These are phyloP conservation scores for Trametes polyzona DNA, from an alignment of 1,284 basidiomycete species.

Conservation along the genomic window DNA sequence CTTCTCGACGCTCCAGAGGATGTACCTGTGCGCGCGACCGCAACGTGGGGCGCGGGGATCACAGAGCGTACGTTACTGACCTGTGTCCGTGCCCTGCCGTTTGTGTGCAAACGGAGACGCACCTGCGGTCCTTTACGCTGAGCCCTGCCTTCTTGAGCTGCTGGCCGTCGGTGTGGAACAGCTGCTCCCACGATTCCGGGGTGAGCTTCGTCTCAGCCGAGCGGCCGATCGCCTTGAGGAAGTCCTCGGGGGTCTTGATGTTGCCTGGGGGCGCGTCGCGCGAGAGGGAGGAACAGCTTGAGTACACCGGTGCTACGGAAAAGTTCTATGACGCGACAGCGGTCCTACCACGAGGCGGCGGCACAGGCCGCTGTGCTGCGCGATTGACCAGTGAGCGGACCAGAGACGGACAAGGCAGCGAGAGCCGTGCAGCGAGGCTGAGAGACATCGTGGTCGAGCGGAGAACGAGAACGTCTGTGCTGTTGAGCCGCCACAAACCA, in stretches of 20 bases:
- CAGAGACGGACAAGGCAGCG: constrained; percentile 15
- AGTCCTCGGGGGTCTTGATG: constrained; percentile 58
- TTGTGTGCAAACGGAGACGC: constrained; percentile 44
- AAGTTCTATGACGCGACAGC: constrained; percentile 6
- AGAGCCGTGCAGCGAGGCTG: constrained; percentile 17
- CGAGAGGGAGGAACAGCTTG: constrained; percentile 13
- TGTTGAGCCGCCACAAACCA: constrained; percentile 8
- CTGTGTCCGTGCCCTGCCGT: not conserved
- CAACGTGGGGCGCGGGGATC: not conserved
- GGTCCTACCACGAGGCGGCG: constrained; percentile 33
- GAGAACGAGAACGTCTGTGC: not conserved
- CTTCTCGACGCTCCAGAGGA: constrained; percentile 84
- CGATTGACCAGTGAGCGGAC: constrained; percentile 46
- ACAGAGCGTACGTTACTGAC: not conserved
- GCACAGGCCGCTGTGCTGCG: constrained; percentile 40
- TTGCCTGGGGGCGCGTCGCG: constrained; percentile 40
- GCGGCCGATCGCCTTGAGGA: constrained; percentile 76
- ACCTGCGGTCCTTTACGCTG: constrained; percentile 68
- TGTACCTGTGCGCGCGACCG: constrained; percentile 54
- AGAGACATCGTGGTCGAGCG: constrained; percentile 17
- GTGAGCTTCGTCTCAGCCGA: constrained; percentile 64
- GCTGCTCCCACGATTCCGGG: constrained; percentile 62
- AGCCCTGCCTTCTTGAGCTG: constrained; percentile 70
- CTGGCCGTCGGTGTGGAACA: constrained; percentile 64
- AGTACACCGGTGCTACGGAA: constrained; percentile 16